phyloP scores from a whole-genome alignment of 2,329 filamentous ascomycete species.

The Talaromyces sp. region DNA sequence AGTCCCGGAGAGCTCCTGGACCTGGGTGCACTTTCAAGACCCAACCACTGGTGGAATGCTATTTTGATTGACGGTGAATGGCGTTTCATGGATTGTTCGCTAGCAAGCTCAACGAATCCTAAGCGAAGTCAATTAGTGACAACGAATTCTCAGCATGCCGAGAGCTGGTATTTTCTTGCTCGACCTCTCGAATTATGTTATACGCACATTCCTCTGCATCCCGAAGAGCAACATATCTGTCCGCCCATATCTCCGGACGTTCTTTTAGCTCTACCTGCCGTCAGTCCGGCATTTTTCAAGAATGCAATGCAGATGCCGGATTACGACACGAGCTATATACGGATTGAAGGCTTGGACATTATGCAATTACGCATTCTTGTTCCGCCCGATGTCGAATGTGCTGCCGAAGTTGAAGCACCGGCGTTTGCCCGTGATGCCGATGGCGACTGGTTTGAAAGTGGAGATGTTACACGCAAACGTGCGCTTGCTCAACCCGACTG shows the following conservation, averaged over 20 bases:
- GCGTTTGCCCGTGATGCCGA: slow-evolving; percentile 78
- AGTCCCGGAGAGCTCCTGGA: slow-evolving; percentile 80
- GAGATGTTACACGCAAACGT: slow-evolving; percentile 78
- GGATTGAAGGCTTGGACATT: slow-evolving; percentile 90
- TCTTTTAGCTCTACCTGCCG: slow-evolving; percentile 78
- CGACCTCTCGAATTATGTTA: slow-evolving; percentile 88
- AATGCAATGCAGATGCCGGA: slow-evolving; percentile 75
- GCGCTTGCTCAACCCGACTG: slow-evolving; percentile 90
- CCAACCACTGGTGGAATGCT: slow-evolving; percentile 98
- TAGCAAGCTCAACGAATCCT: slow-evolving; percentile 88
- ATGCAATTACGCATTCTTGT: slow-evolving; percentile 85
- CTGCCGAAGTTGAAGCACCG: slow-evolving; percentile 85
- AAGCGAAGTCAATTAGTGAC: slow-evolving; percentile 73
- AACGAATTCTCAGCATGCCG: slow-evolving; percentile 65
- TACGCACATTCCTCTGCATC: slow-evolving; percentile 86
- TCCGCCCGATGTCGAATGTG: slow-evolving; percentile 83
- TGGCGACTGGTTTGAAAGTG: slow-evolving; percentile 89
- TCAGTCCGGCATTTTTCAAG: slow-evolving; percentile 84
- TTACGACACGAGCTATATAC: slow-evolving; percentile 82
- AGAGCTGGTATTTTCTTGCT: slow-evolving; percentile 91
- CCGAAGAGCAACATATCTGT: slow-evolving; percentile 87
- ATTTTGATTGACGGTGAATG: slow-evolving; percentile 91
- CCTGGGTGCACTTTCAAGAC: slow-evolving; percentile 72
- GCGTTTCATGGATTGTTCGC: slow-evolving; percentile 91
- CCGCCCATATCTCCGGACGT: slow-evolving; percentile 83